Evolutionary conservation across 768 basidiomycete species (phyloP).

Genomic region (Tricholoma sp.): DNA sequence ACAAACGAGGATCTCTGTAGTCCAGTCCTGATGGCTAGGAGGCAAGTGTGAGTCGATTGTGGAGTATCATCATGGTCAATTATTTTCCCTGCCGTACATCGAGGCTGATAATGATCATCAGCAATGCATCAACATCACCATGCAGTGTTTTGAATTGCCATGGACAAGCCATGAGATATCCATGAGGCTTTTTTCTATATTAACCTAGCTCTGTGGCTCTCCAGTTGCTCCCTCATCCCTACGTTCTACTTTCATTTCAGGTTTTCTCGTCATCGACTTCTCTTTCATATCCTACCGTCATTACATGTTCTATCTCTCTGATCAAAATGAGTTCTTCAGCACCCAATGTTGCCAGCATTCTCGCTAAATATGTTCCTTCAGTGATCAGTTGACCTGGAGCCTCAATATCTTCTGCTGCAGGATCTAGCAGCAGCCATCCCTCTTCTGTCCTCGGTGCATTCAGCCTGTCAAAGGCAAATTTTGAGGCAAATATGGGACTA

Average conservation of each 20-base stretch:
- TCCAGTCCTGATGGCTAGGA: too few species aligned
- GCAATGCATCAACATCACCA: not conserved
- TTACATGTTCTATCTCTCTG: not conserved
- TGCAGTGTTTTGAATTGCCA: not conserved
- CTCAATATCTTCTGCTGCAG: not conserved
- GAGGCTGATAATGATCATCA: not conserved
- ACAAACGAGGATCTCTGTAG: too few species aligned
- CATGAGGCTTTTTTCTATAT: not conserved
- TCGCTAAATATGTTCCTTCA: not conserved
- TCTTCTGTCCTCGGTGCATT: not conserved
- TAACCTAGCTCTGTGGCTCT: not conserved
- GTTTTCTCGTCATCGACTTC: too few species aligned
- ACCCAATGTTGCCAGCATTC: not conserved
- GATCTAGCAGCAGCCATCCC: not conserved
- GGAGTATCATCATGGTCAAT: not conserved
- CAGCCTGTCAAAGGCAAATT: not conserved
- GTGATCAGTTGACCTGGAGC: not conserved
- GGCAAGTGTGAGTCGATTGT: too few species aligned
- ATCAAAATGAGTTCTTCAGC: not conserved
- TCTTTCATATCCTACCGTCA: not conserved
- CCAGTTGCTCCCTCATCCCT: not conserved
- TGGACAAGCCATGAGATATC: not conserved
- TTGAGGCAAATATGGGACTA: not conserved
- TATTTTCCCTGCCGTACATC: not conserved
- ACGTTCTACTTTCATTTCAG: not conserved